A percentile compares a stretch with the other conserved stretches of the same genome.
These are phyloP conservation scores for Theileria equi DNA, from an alignment of 169 alveolate genomes.

Conservation along the genomic window DNA sequence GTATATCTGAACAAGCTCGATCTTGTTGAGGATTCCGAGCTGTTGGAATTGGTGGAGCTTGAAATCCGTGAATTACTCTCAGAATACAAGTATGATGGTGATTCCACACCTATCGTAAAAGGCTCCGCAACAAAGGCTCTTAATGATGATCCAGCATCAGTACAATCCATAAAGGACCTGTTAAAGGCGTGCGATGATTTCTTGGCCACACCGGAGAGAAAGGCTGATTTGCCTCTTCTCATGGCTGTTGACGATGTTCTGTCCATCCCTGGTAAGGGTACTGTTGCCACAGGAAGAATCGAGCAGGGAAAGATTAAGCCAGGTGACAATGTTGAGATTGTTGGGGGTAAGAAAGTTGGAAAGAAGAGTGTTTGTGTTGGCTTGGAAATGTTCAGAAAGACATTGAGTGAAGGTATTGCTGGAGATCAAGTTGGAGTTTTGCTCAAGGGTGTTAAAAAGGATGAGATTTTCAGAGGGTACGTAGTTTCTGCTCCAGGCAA, in stretches of 20 bases:
- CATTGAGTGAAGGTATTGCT: conserved; percentile 89
- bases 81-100: conserved; percentile 87
- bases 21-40: conserved; percentile 88
- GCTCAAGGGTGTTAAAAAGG: conserved; percentile 85
- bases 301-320: conserved; percentile 89
- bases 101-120: conserved; percentile 83
- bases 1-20: conserved; percentile 91
- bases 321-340: conserved; percentile 87
- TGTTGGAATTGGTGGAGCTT: conserved; percentile 92
- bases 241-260: conserved; percentile 85
- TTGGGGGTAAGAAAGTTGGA: conserved; percentile 83
- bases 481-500: conserved; percentile 85
- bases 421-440: conserved; percentile 94
- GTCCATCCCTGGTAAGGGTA: conserved; percentile 89
- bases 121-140: conserved; percentile 92
- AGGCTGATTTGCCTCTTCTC: conserved; percentile 84
- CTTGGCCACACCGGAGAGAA: conserved; percentile 81
- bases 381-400: conserved; percentile 90
- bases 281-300: conserved; percentile 92
- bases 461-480: conserved; percentile 86
- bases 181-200: conserved; percentile 85
- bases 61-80: conserved; percentile 89
- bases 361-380: conserved; percentile 79
- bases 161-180: conserved; percentile 75
- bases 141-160: conserved; percentile 67